A percentile compares a stretch with the other conserved stretches of the same genome.
Evolutionary conservation across 495 filamentous ascomycete genomes (phyloP).

Genomic region (Poronia punctata): DNA sequence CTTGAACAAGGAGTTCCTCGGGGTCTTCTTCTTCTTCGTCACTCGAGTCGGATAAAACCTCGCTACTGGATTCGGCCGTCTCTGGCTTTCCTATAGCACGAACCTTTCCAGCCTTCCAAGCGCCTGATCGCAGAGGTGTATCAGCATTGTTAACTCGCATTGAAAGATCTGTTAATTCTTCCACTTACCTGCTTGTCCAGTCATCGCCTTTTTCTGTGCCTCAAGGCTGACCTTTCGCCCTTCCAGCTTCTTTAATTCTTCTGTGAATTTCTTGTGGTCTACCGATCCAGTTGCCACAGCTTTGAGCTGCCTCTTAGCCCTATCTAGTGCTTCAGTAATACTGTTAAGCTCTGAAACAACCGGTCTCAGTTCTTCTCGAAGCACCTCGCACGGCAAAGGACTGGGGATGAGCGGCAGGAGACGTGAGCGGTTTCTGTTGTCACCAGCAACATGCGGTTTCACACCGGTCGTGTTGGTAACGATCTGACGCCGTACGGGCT

Average conservation of each 20-base stretch:
- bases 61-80: conserved; percentile 1
- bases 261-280: not conserved
- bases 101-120: not conserved
- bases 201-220: conserved; percentile 1
- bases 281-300: not conserved
- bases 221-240: not conserved
- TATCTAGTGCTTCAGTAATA: not conserved
- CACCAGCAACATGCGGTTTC: conserved; percentile 11
- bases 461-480: conserved; percentile 2
- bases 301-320: not conserved
- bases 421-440: conserved; percentile 3
- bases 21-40: conserved; percentile 11
- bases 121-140: no score
- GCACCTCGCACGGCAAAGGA: conserved; percentile 7
- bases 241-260: conserved; percentile 5
- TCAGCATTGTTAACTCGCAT: not conserved
- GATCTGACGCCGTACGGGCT: conserved; percentile 3
- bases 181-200: conserved; percentile 4
- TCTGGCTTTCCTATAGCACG: conserved; percentile 4
- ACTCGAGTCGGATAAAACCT: conserved; percentile 5
- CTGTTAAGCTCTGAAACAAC: conserved; percentile 4
- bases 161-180: not conserved
- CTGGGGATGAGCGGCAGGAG: conserved; percentile 1
- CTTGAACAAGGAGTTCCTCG: not conserved
- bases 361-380: conserved; percentile 7